Evolutionary conservation across 768 basidiomycete species (phyloP).

Genomic region (Wakefieldia striispora): DNA sequence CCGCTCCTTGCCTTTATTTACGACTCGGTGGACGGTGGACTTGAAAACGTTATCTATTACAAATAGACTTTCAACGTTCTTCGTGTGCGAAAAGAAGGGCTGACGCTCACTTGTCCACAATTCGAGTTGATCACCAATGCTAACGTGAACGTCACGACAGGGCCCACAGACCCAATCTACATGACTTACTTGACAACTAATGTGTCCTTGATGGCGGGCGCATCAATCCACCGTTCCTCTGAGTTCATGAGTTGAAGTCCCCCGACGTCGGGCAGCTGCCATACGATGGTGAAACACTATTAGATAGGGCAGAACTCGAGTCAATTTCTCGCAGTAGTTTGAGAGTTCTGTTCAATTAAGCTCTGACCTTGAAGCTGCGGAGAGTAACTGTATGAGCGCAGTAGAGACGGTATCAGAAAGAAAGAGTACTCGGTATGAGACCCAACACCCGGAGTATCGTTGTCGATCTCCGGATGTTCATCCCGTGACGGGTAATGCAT

Average conservation of each 20-base stretch:
- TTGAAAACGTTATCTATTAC: conserved; percentile 30
- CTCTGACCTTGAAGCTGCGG: conserved; percentile 41
- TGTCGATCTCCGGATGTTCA: conserved; percentile 46
- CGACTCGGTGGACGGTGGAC: conserved; percentile 84
- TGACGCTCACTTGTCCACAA: conserved; percentile 73
- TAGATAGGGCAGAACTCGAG: not conserved
- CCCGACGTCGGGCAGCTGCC: conserved; percentile 71
- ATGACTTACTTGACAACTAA: conserved; percentile 77
- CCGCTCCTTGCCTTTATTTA: conserved; percentile 63
- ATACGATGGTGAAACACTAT: conserved; percentile 88
- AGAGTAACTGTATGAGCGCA: not conserved
- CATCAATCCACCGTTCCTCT: conserved; percentile 77
- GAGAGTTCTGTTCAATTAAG: no score
- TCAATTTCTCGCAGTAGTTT: not conserved
- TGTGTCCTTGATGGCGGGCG: conserved; percentile 72
- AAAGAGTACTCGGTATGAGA: conserved; percentile 67
- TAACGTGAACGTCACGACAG: conserved; percentile 33
- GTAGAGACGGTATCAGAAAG: not conserved
- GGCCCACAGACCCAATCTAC: conserved; percentile 1
- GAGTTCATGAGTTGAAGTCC: conserved; percentile 83
- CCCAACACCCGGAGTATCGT: conserved; percentile 75
- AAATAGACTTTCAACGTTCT: no score
- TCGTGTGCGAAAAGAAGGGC: no score
- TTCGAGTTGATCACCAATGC: conserved; percentile 85
- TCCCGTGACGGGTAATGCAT: conserved; percentile 78